Evolutionary conservation across 23 red algal genomes (phyloP), one percentile per base, ranked within the genome.

Genomic region (Agarophyton chilense): DNA sequence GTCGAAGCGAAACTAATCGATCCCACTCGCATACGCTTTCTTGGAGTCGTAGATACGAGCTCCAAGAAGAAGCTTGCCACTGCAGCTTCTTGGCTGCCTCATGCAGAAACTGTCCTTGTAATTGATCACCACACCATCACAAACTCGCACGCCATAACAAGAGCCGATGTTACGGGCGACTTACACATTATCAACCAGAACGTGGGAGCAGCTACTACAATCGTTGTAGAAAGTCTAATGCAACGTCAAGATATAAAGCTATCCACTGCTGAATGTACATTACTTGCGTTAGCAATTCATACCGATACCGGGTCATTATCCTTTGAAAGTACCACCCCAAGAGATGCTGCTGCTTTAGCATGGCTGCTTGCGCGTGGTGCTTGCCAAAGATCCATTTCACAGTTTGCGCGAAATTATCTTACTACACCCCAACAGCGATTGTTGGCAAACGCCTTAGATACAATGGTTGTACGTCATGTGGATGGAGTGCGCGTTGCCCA

Each of bases 211-310:
- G 75, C 72, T 19, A 93, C 67, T 32, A 93, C 79, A 34, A 26
- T 93, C 25, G 81, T 86, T 42, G 79, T 93, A 24, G 90, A 93
- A 57, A 51, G 73, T n/a, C 41, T 93, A 41, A 72, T 68, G 76
- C 36, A 70, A 39, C 60, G 64, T 2, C 62, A 34, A 33, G 61
- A 51, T 44, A 71, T 86, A 31, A 34, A 71, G 16, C 82, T 71
- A 39, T 51, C 60, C 32, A 47, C 58, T 32, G 64, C 82, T 2
- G 77, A 93, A 33, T 81, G 79, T 18, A 93, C 90, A 13, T 83
- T 93, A 26, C 52, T 93, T 46, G 79, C 90, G 22, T 36, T 86
- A 31, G 79, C 60, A 34, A 93, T 93, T 77, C 90, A 86, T 52
- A 79, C 65, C 42, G 90, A 86, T 72, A 93, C 79, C 38, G 79